Evolutionary conservation across 78 protist genomes (phyloP).

Genomic region (Emiliania huxleyi): DNA sequence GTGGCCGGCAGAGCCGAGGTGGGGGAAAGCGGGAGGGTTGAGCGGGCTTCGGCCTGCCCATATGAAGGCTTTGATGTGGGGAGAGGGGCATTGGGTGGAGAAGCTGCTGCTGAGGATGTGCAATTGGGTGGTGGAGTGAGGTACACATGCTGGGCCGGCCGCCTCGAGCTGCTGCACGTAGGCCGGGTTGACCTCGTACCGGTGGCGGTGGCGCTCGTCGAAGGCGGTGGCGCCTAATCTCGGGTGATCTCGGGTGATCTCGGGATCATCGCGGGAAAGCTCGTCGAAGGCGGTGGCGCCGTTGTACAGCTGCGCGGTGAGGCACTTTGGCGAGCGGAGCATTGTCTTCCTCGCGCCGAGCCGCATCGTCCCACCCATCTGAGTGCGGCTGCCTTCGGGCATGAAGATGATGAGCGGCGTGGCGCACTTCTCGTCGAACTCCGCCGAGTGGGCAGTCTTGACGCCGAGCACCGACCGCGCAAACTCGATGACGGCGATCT

Average conservation of each 20-base stretch:
- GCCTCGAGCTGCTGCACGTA: slow-evolving; percentile 65
- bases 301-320: slow-evolving; percentile 59
- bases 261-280: slow-evolving; percentile 98
- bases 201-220: slow-evolving; percentile 96
- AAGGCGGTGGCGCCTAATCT: no score
- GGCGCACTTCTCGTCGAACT: neutral
- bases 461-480: slow-evolving; percentile 61
- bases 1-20: no score
- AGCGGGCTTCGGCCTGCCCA: no score
- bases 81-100: no score
- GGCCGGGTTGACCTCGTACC: slow-evolving; percentile 86
- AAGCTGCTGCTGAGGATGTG: no score
- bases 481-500: slow-evolving; percentile 84
- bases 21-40: no score
- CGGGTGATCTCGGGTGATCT: no score
- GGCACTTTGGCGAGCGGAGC: slow-evolving; percentile 26
- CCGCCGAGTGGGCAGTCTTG: slow-evolving; percentile 67
- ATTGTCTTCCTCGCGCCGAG: slow-evolving; percentile 72
- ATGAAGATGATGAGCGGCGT: slow-evolving; percentile 68
- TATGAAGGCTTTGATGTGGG: no score
- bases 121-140: no score
- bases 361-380: slow-evolving; percentile 98
- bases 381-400: slow-evolving; percentile 87
- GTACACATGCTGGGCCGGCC: no score
- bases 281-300: slow-evolving; percentile 76